These are phyloP conservation scores for Pythium rishiriense DNA, from an alignment of 352 stramenopile genomes.

Conservation along the genomic window DNA sequence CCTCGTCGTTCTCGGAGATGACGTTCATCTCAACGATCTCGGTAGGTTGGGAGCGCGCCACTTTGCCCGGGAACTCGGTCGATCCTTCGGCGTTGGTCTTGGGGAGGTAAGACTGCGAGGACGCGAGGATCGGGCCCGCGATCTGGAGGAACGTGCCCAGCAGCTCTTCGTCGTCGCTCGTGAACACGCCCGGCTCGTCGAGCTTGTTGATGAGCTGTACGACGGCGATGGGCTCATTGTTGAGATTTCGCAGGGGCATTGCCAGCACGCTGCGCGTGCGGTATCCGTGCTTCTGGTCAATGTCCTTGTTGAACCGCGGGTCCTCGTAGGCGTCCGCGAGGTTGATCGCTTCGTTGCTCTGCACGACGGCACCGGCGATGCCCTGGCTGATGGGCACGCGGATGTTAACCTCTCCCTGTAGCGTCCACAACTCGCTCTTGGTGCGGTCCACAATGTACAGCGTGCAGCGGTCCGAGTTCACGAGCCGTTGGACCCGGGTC, in stretches of 20 bases:
- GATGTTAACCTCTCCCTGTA: conserved; percentile 90
- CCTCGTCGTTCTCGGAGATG: conserved; percentile 79
- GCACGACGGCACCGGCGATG: conserved; percentile 77
- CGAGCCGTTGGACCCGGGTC: conserved; percentile 79
- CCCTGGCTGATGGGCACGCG: conserved; percentile 84
- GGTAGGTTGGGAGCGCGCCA: conserved; percentile 31
- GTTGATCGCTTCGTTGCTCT: conserved; percentile 74
- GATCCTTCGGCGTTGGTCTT: conserved; percentile 54
- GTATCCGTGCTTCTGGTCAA: conserved; percentile 89
- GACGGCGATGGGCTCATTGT: conserved; percentile 78
- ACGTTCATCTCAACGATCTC: conserved; percentile 81
- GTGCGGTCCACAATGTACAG: conserved; percentile 91
- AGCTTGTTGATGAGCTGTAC: conserved; percentile 90
- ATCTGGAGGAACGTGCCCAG: conserved; percentile 88
- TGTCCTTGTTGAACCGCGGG: conserved; percentile 87
- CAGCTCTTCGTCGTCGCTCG: conserved; percentile 83
- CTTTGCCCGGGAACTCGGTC: conserved; percentile 63
- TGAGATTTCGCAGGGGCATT: conserved; percentile 82
- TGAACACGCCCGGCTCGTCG: conserved; percentile 74
- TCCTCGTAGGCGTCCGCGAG: conserved; percentile 88
- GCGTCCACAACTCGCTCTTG: conserved; percentile 89
- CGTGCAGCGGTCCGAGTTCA: conserved; percentile 91
- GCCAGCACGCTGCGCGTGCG: conserved; percentile 84
- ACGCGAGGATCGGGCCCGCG: conserved; percentile 85
- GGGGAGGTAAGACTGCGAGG: conserved; percentile 74